Evolutionary conservation across 768 basidiomycete genomes (phyloP).

Genomic region (Artomyces pyxidatus): DNA sequence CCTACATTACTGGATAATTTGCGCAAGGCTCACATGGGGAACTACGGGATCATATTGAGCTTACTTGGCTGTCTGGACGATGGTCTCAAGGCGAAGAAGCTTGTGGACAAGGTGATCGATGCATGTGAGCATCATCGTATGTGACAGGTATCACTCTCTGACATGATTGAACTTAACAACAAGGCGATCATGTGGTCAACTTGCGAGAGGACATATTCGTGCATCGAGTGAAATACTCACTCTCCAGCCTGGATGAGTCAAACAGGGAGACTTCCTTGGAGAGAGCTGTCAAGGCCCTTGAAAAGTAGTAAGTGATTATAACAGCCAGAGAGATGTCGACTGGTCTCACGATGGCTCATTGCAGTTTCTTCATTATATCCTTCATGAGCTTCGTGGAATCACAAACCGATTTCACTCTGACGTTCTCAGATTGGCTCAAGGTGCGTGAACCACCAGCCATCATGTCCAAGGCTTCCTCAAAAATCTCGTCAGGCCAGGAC

Average conservation of each 20-base stretch:
- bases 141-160: neutral
- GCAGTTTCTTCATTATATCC: constrained; percentile 87
- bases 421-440: constrained; percentile 85
- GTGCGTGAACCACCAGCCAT: constrained; percentile 28
- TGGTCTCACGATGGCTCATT: neutral
- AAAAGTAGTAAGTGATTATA: constrained; percentile 69
- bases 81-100: constrained; percentile 74
- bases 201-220: constrained; percentile 83
- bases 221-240: constrained; percentile 78
- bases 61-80: constrained; percentile 89
- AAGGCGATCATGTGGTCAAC: constrained; percentile 89
- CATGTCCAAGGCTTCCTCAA: neutral
- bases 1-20: constrained; percentile 78
- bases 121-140: constrained; percentile 33
- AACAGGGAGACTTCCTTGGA: constrained; percentile 43
- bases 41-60: constrained; percentile 85
- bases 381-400: constrained; percentile 83
- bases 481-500: constrained; percentile 46
- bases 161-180: neutral
- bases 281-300: constrained; percentile 67
- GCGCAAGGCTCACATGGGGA: constrained; percentile 86
- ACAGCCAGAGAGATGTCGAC: neutral
- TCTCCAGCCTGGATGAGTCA: constrained; percentile 61
- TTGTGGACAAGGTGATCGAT: constrained; percentile 90
- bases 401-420: constrained; percentile 50